phyloP scores from a whole-genome alignment of 1,284 basidiomycete species.

The Cerrena zonata region DNA sequence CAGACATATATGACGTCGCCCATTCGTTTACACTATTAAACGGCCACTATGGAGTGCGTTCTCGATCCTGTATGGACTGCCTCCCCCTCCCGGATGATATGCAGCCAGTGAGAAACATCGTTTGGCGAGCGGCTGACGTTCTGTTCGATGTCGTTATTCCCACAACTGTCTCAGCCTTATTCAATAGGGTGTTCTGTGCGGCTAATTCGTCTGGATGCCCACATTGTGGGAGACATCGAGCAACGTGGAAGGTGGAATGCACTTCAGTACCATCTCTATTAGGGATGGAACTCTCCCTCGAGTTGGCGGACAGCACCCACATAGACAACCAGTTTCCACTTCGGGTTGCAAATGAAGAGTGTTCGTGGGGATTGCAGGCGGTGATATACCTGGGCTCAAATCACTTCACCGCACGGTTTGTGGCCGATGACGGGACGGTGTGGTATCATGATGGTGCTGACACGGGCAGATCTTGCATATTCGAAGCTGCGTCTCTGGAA shows the following conservation, averaged over 20 bases:
- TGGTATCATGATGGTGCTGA: conserved; percentile 6
- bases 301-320: neutral
- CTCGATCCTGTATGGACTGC: too few species aligned
- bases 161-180: too few species aligned
- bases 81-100: too few species aligned
- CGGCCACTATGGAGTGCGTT: too few species aligned
- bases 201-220: neutral
- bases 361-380: neutral
- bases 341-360: neutral
- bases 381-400: neutral
- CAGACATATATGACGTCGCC: too few species aligned
- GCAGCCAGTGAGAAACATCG: too few species aligned
- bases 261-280: neutral
- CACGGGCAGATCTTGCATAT: neutral
- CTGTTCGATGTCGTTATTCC: too few species aligned
- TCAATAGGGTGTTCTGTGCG: neutral
- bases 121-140: too few species aligned
- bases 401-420: conserved; percentile 1
- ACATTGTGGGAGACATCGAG: neutral
- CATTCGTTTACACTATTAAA: too few species aligned
- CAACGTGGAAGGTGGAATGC: neutral
- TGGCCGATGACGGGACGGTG: neutral
- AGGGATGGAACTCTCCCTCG: neutral
- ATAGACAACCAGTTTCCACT: neutral
- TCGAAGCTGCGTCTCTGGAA: neutral